Conservation (phyloP, 2,329 filamentous ascomycete species). For the Aspergillus sp. region DNA sequence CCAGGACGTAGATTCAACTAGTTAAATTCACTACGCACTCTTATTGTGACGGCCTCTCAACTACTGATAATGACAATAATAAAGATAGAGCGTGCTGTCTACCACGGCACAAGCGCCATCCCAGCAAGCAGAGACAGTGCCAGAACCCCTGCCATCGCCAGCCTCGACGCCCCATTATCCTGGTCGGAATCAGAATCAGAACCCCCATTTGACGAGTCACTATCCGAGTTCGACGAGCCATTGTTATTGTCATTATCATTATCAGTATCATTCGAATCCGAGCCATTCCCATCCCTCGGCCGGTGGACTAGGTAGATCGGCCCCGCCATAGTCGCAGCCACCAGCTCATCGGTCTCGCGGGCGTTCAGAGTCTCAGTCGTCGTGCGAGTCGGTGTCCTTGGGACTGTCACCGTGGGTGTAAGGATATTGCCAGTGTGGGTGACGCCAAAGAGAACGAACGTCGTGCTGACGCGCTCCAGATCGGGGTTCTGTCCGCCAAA, state of each 20-base stretch:
- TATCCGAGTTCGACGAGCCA: background rate
- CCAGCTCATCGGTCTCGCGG: background rate
- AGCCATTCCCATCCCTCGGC: background rate
- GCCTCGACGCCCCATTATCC: background rate
- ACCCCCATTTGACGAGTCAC: background rate
- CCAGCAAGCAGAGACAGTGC: too few relatives aligned
- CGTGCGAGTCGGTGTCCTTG: background rate
- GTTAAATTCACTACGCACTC: too few relatives aligned
- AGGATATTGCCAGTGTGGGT: background rate
- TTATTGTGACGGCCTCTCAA: too few relatives aligned
- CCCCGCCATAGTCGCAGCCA: background rate
- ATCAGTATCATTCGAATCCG: too few relatives aligned
- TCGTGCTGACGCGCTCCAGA: background rate
- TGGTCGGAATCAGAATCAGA: background rate
- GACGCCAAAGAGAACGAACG: background rate
- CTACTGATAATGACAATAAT: too few relatives aligned
- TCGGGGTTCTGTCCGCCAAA: background rate
- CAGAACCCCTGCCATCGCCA: background rate
- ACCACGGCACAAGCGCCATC: too few relatives aligned
- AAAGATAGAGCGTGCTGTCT: too few relatives aligned
- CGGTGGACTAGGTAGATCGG: background rate
- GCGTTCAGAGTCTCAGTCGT: background rate
- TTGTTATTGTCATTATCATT: background rate
- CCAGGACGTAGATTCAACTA: too few relatives aligned
- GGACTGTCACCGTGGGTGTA: background rate